A percentile compares a stretch with the other conserved stretches of the same genome.
phyloP scores from a whole-genome alignment of 441 rosid genomes.

The Gossypium trilobum region DNA sequence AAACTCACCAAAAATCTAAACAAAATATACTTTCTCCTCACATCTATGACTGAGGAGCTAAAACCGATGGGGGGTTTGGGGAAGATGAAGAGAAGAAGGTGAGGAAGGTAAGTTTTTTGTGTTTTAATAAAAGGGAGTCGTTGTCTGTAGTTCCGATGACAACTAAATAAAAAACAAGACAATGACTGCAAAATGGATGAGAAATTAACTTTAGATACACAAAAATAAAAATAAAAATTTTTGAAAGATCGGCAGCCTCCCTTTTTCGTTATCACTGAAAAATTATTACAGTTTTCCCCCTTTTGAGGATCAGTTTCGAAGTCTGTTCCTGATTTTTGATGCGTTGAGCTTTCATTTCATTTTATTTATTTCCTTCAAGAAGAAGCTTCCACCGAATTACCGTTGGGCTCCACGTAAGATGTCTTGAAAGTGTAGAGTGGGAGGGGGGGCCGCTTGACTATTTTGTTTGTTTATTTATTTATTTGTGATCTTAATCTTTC shows the following conservation, averaged over 20 bases:
- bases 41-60: neutral
- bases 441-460: neutral
- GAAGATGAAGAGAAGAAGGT: neutral
- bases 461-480: neutral
- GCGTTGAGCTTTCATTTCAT: neutral
- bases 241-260: neutral
- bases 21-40: neutral
- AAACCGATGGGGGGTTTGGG: neutral
- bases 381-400: slow-evolving; percentile 2
- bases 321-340: neutral
- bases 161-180: neutral
- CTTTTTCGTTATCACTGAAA: neutral
- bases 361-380: neutral
- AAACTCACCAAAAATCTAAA: neutral
- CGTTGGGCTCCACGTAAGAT: neutral
- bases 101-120: no score
- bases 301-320: neutral
- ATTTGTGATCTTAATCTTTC: no score
- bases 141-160: neutral
- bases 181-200: neutral
- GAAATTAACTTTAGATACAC: neutral
- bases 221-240: neutral
- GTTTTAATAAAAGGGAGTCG: neutral
- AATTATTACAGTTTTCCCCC: neutral
- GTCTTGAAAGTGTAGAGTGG: neutral